Conservation (phyloP, 2,329 filamentous ascomycete genomes). For the Pseudopithomyces maydicus region DNA sequence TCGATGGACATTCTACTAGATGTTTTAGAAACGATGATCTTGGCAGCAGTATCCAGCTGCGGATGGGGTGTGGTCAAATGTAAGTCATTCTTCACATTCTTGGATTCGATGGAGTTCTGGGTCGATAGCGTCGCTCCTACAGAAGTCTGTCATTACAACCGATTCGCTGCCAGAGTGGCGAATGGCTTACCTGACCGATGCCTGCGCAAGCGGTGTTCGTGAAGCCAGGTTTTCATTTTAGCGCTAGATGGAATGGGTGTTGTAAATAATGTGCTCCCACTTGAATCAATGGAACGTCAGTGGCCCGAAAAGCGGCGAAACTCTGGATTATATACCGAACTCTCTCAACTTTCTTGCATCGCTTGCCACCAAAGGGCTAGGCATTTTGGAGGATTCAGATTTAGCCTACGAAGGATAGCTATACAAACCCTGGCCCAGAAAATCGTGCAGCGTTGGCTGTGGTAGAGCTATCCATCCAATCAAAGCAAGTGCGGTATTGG, state of each 20-base stretch:
- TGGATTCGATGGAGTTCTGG: conserved; percentile 12
- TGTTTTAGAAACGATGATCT: conserved; percentile 18
- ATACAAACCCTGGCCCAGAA: conserved; percentile 19
- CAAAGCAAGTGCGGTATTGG: conserved; percentile 12
- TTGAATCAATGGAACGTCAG: too few relatives aligned
- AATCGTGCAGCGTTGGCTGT: conserved; percentile 12
- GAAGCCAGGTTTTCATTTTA: conserved; percentile 30
- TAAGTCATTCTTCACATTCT: neutral
- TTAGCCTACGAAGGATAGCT: conserved; percentile 30
- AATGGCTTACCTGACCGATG: conserved; percentile 23
- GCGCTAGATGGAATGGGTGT: neutral
- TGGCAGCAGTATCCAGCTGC: conserved; percentile 10
- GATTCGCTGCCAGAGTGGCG: neutral
- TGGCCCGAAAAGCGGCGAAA: too few relatives aligned
- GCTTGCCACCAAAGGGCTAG: conserved; percentile 7
- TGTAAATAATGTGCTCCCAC: neutral
- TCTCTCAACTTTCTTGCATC: conserved; percentile 16
- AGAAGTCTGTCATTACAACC: neutral
- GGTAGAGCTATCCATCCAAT: conserved; percentile 16
- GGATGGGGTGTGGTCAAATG: conserved; percentile 5
- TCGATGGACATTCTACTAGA: conserved; percentile 31
- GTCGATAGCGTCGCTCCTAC: conserved; percentile 16
- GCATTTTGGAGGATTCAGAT: conserved; percentile 17
- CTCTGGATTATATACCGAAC: conserved; percentile 9
- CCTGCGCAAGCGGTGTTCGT: conserved; percentile 22